A percentile compares a stretch with the other conserved stretches of the same genome.
phyloP scores from a whole-genome alignment of 169 alveolate genomes.

The Babesia bovis region DNA sequence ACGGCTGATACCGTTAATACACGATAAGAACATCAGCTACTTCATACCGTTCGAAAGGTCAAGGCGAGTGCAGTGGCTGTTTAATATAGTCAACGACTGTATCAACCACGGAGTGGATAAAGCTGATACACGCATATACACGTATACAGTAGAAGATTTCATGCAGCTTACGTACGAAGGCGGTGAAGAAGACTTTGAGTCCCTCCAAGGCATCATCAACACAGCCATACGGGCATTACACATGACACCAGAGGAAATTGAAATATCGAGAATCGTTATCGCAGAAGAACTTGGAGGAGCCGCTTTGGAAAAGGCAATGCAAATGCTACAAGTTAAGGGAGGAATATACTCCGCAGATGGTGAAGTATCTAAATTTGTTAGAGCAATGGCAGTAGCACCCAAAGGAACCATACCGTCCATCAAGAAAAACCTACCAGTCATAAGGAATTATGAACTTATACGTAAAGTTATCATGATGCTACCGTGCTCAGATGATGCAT shows the following conservation, averaged over 20 bases:
- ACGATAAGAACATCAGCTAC: constrained; percentile 18
- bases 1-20: constrained; percentile 2
- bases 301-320: not conserved
- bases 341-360: constrained; percentile 21
- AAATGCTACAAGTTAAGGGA: constrained; percentile 5
- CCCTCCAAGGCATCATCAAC: constrained; percentile 27
- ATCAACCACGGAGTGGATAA: constrained; percentile 13
- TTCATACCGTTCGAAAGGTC: constrained; percentile 35
- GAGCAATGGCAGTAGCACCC: constrained; percentile 27
- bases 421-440: constrained; percentile 17
- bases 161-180: constrained; percentile 18
- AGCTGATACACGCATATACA: constrained; percentile 7
- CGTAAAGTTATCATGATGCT: constrained; percentile 17
- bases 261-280: constrained; percentile 1
- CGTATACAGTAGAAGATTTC: constrained; percentile 19
- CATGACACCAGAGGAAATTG: constrained; percentile 17
- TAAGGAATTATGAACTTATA: constrained; percentile 1
- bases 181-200: constrained; percentile 16
- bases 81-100: constrained; percentile 42
- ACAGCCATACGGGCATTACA: not conserved
- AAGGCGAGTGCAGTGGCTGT: constrained; percentile 47
- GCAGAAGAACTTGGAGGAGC: constrained; percentile 28
- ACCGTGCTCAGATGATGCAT: constrained; percentile 23
- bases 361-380: constrained; percentile 17
- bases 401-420: constrained; percentile 1